Conservation (phyloP, 139 green algal genomes). For the Marvania coccoides region DNA sequence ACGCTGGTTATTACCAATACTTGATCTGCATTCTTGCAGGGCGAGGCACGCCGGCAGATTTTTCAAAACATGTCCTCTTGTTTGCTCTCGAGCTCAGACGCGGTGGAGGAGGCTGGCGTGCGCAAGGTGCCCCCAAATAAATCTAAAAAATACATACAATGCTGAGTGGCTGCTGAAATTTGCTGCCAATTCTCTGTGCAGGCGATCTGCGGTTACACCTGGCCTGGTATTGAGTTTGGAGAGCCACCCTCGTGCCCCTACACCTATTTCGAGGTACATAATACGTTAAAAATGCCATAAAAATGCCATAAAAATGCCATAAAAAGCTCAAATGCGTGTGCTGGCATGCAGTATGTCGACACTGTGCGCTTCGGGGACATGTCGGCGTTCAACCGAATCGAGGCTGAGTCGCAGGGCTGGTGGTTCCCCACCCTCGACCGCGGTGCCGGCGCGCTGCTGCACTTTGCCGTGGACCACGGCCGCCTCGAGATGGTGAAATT, state of each 20-base stretch:
- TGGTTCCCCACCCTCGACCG: constrained; percentile 29
- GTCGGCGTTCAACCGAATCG: constrained; percentile 14
- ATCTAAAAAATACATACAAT: not conserved
- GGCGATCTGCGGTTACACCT: constrained; percentile 37
- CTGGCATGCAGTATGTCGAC: constrained; percentile 29
- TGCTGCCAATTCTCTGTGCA: not conserved
- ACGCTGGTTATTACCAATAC: too few species aligned
- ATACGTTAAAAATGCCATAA: not conserved
- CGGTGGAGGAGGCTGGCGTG: not conserved
- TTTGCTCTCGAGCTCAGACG: not conserved
- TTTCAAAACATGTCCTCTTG: not conserved
- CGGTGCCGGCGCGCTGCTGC: constrained; percentile 26
- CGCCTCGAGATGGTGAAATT: constrained; percentile 16
- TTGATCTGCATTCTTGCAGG: too few species aligned
- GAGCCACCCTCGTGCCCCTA: constrained; percentile 23
- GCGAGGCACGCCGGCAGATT: too few species aligned
- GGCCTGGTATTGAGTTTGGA: constrained; percentile 41
- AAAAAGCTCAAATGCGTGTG: not conserved
- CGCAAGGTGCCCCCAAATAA: not conserved
- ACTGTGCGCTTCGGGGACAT: constrained; percentile 29
- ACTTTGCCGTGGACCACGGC: constrained; percentile 34
- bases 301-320: not conserved
- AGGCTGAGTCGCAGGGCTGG: constrained; percentile 17
- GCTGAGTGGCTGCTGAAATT: not conserved
- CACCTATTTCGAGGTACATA: constrained; percentile 41